Conservation (phyloP, 1,139 yeast genomes). For the Debaryomyces udenii region DNA sequence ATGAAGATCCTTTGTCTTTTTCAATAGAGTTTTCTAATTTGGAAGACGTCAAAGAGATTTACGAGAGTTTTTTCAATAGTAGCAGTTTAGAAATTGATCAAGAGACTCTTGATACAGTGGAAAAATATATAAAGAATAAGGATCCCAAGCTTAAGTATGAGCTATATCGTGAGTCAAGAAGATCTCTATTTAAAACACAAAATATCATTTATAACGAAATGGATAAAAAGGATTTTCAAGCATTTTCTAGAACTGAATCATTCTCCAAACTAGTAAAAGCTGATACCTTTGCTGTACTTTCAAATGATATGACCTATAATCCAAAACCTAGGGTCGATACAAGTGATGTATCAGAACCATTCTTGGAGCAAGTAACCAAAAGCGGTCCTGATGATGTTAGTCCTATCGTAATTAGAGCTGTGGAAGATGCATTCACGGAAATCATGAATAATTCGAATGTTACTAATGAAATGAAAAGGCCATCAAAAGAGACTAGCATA, state of each 20-base stretch:
- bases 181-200: slow-evolving; percentile 60
- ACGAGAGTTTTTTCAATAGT: slow-evolving; percentile 40
- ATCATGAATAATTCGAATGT: slow-evolving; percentile 45
- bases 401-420: slow-evolving; percentile 58
- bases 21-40: slow-evolving; percentile 45
- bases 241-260: slow-evolving; percentile 48
- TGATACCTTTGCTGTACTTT: slow-evolving; percentile 23
- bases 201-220: slow-evolving; percentile 50
- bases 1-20: slow-evolving; percentile 27
- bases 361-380: neutral
- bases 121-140: slow-evolving; percentile 24
- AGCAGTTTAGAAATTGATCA: slow-evolving; percentile 30
- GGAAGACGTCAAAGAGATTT: slow-evolving; percentile 54
- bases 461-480: slow-evolving; percentile 9
- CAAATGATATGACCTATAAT: slow-evolving; percentile 2
- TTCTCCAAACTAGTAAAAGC: slow-evolving; percentile 47
- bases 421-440: slow-evolving; percentile 70
- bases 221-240: slow-evolving; percentile 53
- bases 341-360: neutral
- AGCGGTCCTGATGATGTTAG: slow-evolving; percentile 25
- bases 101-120: slow-evolving; percentile 30
- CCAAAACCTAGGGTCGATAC: neutral
- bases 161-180: slow-evolving; percentile 53
- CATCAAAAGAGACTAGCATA: neutral
- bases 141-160: slow-evolving; percentile 18